A percentile compares a stretch with the other conserved stretches of the same genome.
Conservation (phyloP, 305 asterid genomes). For the Stenogyne calaminthoides region DNA sequence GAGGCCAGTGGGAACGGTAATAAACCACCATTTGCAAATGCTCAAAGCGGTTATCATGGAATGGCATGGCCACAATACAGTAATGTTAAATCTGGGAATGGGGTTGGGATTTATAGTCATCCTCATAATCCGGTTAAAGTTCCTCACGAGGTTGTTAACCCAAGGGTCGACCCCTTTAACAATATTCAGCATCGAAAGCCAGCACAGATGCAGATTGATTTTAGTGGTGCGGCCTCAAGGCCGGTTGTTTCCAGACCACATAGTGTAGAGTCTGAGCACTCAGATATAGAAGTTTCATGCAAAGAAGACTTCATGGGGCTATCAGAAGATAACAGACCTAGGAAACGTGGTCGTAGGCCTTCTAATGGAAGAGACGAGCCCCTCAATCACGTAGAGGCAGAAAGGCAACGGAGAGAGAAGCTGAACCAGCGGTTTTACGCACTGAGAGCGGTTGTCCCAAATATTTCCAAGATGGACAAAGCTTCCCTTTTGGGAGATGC, state of each 20-base stretch:
- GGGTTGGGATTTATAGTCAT: constrained; percentile 34
- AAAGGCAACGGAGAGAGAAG: constrained; percentile 79
- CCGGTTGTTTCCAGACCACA: constrained; percentile 34
- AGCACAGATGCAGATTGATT: constrained; percentile 71
- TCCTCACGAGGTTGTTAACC: constrained; percentile 35
- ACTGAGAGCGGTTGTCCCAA: constrained; percentile 77
- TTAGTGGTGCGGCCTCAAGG: constrained; percentile 51
- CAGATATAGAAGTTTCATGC: constrained; percentile 59
- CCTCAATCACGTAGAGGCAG: constrained; percentile 80
- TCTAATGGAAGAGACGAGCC: constrained; percentile 84
- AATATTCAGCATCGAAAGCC: constrained; percentile 53
- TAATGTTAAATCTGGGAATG: constrained; percentile 38
- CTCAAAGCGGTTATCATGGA: constrained; percentile 45
- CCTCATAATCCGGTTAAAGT: constrained; percentile 41
- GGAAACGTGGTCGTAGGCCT: constrained; percentile 81
- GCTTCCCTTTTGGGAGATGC: constrained; percentile 50
- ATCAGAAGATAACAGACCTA: constrained; percentile 62
- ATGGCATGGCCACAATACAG: constrained; percentile 45
- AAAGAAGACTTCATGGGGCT: constrained; percentile 43
- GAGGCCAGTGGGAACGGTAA: constrained; percentile 39
- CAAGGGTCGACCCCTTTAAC: constrained; percentile 42
- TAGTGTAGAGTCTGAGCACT: constrained; percentile 58
- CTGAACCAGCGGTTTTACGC: constrained; percentile 82
- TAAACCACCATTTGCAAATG: constrained; percentile 37
- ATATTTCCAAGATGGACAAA: constrained; percentile 79